phyloP scores from a whole-genome alignment of 2,329 filamentous ascomycete species.

The Chrysoporthe cubensis region DNA sequence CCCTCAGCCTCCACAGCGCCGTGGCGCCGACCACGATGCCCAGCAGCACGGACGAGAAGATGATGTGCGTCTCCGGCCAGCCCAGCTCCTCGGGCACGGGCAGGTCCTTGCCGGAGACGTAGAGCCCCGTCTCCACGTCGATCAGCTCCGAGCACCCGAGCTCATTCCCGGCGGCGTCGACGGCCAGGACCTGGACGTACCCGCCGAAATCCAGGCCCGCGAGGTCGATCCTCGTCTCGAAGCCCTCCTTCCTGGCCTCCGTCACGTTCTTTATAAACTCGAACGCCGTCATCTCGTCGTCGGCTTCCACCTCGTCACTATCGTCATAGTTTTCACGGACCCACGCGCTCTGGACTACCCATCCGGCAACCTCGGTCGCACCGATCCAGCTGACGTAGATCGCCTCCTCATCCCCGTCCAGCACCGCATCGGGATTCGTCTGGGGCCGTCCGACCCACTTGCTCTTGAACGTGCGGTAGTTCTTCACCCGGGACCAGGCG shows the following conservation, averaged over 20 bases:
- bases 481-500: conserved; percentile 10
- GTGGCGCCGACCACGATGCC: conserved; percentile 7
- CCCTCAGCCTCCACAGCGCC: conserved; percentile 7
- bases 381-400: conserved; percentile 15
- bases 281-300: not conserved
- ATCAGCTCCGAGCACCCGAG: conserved; percentile 11
- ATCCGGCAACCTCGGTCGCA: conserved; percentile 7
- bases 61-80: conserved; percentile 11
- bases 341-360: conserved; percentile 9
- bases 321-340: not conserved
- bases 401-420: not conserved
- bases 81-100: conserved; percentile 14
- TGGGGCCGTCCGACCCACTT: conserved; percentile 8
- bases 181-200: conserved; percentile 9
- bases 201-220: conserved; percentile 6
- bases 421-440: conserved; percentile 8
- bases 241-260: not conserved
- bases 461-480: conserved; percentile 15
- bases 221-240: conserved; percentile 27
- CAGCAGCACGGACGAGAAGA: conserved; percentile 7
- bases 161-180: not conserved
- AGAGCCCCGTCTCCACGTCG: conserved; percentile 9
- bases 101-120: conserved; percentile 13
- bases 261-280: not conserved
- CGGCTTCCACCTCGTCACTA: not conserved